Base-by-base conservation (phyloP, 2,329 filamentous ascomycete species). In the Claviceps pazoutovae region DNA sequence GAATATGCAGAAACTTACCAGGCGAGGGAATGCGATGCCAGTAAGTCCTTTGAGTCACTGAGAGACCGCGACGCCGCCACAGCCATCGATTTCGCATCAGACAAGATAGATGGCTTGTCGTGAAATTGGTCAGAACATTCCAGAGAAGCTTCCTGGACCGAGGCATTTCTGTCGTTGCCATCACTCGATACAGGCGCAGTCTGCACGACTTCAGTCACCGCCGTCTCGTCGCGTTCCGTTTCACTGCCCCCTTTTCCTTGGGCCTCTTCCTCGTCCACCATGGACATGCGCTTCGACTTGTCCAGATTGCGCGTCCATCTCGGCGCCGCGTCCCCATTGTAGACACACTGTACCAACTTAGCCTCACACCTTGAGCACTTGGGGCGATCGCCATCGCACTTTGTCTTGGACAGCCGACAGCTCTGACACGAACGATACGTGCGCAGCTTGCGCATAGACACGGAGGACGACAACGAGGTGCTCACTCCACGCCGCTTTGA, bases 371-470 rank as follows among this genome's bases (percentile, higher is more conserved):
- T 60, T 41, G 66, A 63, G 56, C 68, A 71, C 52, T 57, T 63
- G 47, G 68, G 68, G 16, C 67, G 65, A 55, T 65, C 66, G 61
- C 68, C 68, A 48, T 69, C 62, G 57, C 68, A 71, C 59, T 71
- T 69, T 5, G 67, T 70, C 64, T 70, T 70, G 53, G 66, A 68
- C 23, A 68, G 54, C 46, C 67, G 67, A 53, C 67, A 70, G 59
- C 57, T 63, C 51, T 65, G 66, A 50, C 67, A 70, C 26, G 67
- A 69, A 23, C 67, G 66, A 54, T 70, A 70, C 16, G 67, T 70
- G 49, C 67, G 65, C 45, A 69, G 69, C 60, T 68, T 70, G 44
- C 65, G 61, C 46, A 68, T 51, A 2, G 66, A 60, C 5, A 62
- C 57, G 9, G 64, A 58, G 36, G 62, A 59, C 30, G 60, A 53